Percentiles rank a stretch among this genome's conserved stretches.
Evolutionary conservation across 1,284 basidiomycete species (phyloP).

Genomic region (Leccinum angustisporum): DNA sequence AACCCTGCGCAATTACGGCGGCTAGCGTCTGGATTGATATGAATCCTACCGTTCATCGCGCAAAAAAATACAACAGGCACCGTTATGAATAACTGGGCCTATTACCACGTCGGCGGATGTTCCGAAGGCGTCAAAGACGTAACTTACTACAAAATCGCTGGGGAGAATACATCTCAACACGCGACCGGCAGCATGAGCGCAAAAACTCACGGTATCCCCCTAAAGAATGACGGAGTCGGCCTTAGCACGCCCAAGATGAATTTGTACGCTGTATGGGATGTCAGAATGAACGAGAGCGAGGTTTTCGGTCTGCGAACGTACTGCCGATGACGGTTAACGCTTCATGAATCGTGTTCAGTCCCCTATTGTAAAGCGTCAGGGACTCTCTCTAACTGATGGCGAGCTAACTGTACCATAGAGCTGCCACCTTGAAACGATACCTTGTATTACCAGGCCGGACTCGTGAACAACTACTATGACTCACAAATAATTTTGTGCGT

Average conservation of each 20-base stretch:
- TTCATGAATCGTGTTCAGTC: constrained; percentile 11
- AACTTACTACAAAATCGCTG: constrained; percentile 21
- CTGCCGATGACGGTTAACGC: constrained; percentile 3
- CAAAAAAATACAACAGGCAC: not conserved
- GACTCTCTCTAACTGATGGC: not conserved
- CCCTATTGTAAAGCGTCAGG: constrained; percentile 1
- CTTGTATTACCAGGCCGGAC: not conserved
- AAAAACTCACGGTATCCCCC: constrained; percentile 6
- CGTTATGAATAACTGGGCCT: constrained; percentile 11
- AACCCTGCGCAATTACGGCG: constrained; percentile 2
- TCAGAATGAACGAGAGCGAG: not conserved
- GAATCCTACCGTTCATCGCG: not conserved
- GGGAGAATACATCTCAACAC: not conserved
- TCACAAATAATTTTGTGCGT: constrained; percentile 13
- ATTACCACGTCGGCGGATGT: not conserved
- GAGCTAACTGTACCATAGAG: constrained; percentile 2
- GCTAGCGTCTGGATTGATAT: constrained; percentile 6
- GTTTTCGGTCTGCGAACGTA: not conserved
- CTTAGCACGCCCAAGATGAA: constrained; percentile 9
- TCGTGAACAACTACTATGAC: not conserved
- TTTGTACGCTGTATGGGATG: constrained; percentile 14
- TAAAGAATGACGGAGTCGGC: not conserved
- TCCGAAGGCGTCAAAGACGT: not conserved
- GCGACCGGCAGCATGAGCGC: not conserved
- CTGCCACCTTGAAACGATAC: constrained; percentile 2